These are phyloP conservation scores for Sporothrix mexicana DNA, from an alignment of 2,329 filamentous ascomycete species.

Conservation along the genomic window DNA sequence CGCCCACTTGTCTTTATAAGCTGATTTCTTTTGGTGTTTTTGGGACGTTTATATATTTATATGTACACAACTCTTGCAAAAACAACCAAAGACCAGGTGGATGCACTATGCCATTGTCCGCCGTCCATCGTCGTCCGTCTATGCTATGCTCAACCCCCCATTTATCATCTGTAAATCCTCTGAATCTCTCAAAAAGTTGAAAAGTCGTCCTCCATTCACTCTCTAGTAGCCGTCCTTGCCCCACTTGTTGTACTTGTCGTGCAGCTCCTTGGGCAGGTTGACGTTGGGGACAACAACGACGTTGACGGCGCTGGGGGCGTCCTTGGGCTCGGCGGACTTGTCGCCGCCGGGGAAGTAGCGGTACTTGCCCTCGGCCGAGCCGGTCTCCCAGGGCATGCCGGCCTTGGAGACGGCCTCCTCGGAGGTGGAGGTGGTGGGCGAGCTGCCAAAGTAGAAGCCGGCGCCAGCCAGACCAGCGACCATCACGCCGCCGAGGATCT, in stretches of 20 bases:
- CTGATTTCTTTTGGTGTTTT: conserved; percentile 14
- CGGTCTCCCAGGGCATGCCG: conserved; percentile 91
- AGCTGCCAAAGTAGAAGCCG: conserved; percentile 86
- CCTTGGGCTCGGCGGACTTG: conserved; percentile 73
- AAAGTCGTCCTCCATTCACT: background rate
- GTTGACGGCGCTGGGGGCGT: conserved; percentile 95
- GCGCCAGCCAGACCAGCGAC: conserved; percentile 83
- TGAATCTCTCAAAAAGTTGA: too few relatives aligned
- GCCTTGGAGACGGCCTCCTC: conserved; percentile 75
- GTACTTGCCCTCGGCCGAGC: conserved; percentile 68
- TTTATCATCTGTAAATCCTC: too few relatives aligned
- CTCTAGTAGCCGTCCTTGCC: conserved; percentile 90
- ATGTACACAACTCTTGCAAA: conserved; percentile 28
- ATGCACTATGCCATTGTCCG: too few relatives aligned
- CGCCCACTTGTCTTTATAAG: background rate
- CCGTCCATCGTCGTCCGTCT: background rate
- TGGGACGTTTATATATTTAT: conserved; percentile 18
- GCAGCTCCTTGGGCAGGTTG: conserved; percentile 87
- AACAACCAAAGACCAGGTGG: background rate
- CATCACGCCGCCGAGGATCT: conserved; percentile 95
- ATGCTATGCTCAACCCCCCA: too few relatives aligned
- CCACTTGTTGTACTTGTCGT: conserved; percentile 99
- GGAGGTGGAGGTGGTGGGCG: conserved; percentile 83
- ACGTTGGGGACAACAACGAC: conserved; percentile 93
- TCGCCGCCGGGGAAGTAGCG: conserved; percentile 88